A percentile compares a stretch with the other conserved stretches of the same genome.
Evolutionary conservation across 805 yeast species (phyloP).

Genomic region (Monosporozyma servazzii): DNA sequence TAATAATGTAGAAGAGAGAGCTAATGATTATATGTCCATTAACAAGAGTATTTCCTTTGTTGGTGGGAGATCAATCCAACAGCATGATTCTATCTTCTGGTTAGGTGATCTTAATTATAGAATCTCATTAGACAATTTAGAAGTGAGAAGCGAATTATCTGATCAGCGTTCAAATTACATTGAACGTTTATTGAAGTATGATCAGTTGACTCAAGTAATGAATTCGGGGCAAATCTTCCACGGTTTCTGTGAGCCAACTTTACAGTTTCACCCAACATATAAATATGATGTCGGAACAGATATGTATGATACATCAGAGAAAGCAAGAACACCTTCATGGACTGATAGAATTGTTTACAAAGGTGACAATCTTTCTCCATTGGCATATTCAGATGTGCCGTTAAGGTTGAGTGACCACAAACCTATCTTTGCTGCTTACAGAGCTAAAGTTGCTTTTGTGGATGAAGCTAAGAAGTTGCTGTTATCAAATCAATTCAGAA

Average conservation of each 20-base stretch:
- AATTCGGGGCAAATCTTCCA: constrained; percentile 61
- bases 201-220: constrained; percentile 74
- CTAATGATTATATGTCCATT: constrained; percentile 70
- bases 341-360: constrained; percentile 76
- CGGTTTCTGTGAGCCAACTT: constrained; percentile 65
- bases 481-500: constrained; percentile 25
- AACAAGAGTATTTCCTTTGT: constrained; percentile 69
- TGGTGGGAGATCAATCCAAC: constrained; percentile 63
- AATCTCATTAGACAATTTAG: constrained; percentile 59
- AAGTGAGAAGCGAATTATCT: constrained; percentile 50
- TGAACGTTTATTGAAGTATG: constrained; percentile 49
- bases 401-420: constrained; percentile 77
- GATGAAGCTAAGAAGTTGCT: constrained; percentile 51
- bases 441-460: constrained; percentile 55
- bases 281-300: constrained; percentile 82
- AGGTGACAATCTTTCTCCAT: constrained; percentile 49
- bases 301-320: constrained; percentile 79
- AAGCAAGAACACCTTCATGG: constrained; percentile 92
- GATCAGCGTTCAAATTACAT: constrained; percentile 32
- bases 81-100: constrained; percentile 87
- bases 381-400: constrained; percentile 59
- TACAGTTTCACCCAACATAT: constrained; percentile 81
- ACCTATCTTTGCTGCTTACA: constrained; percentile 80
- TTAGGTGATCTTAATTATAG: constrained; percentile 91
- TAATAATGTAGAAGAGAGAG: constrained; percentile 70